These are phyloP conservation scores for Xylaria curta DNA, from an alignment of 495 filamentous ascomycete genomes.

Conservation along the genomic window DNA sequence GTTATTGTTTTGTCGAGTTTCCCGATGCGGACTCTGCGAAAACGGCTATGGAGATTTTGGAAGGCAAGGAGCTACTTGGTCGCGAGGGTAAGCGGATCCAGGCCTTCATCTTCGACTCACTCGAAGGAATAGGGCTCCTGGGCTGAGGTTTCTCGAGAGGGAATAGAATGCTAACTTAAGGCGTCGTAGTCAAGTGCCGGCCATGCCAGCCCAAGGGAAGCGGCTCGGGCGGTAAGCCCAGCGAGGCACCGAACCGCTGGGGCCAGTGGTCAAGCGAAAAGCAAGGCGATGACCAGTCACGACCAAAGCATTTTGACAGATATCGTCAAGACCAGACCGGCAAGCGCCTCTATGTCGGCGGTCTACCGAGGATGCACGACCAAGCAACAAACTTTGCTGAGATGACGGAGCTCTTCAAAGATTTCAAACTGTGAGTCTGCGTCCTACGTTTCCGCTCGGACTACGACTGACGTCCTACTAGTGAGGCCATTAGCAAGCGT, in stretches of 20 bases:
- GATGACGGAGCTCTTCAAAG: constrained; percentile 65
- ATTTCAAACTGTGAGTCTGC: constrained; percentile 54
- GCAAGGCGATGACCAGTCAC: constrained; percentile 18
- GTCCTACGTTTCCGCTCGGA: constrained; percentile 20
- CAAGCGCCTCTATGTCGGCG: constrained; percentile 67
- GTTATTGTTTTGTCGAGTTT: constrained; percentile 75
- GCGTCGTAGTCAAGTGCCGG: constrained; percentile 60
- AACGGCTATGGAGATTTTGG: constrained; percentile 60
- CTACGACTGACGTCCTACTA: constrained; percentile 32
- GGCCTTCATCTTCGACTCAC: neutral
- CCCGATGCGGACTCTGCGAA: constrained; percentile 60
- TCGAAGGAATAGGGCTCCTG: neutral
- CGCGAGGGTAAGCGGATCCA: constrained; percentile 43
- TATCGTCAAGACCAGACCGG: constrained; percentile 40
- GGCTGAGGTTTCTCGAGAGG: neutral
- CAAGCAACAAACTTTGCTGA: constrained; percentile 59
- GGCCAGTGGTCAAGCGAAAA: constrained; percentile 45
- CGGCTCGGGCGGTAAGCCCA: constrained; percentile 28
- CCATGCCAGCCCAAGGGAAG: constrained; percentile 59
- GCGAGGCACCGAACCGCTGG: constrained; percentile 42
- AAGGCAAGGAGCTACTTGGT: constrained; percentile 59
- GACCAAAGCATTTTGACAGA: constrained; percentile 21
- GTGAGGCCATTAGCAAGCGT: constrained; percentile 68
- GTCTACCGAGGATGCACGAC: constrained; percentile 64
- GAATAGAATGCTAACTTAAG: neutral